These are phyloP conservation scores for Serendipita sp. DNA, from an alignment of 1,284 basidiomycete species.

Conservation along the genomic window DNA sequence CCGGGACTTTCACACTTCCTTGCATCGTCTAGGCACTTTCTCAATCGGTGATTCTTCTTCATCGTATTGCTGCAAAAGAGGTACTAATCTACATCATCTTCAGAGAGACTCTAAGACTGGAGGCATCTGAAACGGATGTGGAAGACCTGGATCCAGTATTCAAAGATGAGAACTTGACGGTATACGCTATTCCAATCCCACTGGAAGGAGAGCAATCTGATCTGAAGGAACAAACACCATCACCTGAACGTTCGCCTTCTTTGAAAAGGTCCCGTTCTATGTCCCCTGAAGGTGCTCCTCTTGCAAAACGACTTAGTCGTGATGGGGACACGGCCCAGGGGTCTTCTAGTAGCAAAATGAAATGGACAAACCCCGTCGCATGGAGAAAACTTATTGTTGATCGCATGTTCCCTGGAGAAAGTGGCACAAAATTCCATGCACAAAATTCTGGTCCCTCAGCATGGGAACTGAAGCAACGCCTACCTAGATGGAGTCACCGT, in stretches of 20 bases:
- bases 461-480: constrained; percentile 6
- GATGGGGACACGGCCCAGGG: constrained; percentile 18
- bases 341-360: constrained; percentile 19
- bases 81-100: background rate
- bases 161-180: constrained; percentile 46
- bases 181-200: constrained; percentile 48
- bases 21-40: constrained; percentile 53
- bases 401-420: constrained; percentile 40
- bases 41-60: constrained; percentile 36
- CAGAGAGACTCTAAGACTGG: constrained; percentile 10
- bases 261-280: constrained; percentile 13
- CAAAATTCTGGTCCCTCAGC: background rate
- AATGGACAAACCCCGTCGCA: constrained; percentile 29
- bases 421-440: constrained; percentile 9
- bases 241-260: background rate
- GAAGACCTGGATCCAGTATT: constrained; percentile 30
- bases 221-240: background rate
- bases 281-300: background rate
- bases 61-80: background rate
- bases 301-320: constrained; percentile 10
- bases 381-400: constrained; percentile 37
- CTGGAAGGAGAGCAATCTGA: background rate
- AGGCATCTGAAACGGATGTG: background rate
- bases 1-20: constrained; percentile 55
- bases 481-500: constrained; percentile 10